Evolutionary conservation across 2,329 filamentous ascomycete species (phyloP), one percentile per base, ranked within the genome.

Genomic region (Trichoderma arundinaceum): DNA sequence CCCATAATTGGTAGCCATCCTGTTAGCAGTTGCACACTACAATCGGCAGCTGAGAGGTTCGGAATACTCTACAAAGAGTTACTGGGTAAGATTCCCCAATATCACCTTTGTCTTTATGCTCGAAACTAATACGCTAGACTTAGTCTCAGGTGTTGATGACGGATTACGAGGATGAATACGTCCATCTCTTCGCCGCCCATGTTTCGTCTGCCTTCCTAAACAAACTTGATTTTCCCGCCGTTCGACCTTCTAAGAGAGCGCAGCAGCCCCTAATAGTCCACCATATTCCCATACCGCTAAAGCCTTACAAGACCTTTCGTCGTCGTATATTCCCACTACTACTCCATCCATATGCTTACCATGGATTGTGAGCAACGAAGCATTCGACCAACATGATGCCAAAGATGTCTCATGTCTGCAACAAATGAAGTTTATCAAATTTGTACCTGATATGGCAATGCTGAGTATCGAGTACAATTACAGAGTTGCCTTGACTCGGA

Each of bases 1-100:
- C 39, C 53, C 53, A n/a, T 57, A 57, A 8, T 1, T 44, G 13
- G 53, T 57, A 57, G 53, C 53, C 38, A 13, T 57, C 39, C 9
- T 57, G 8, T 7, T 57, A 28, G 38, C 52, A 41, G 19, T 56
- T 32, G 52, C 52, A 28, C 15, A 13, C 19, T 17, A 53, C 1
- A 32, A 56, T 41, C 38, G 38, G 13, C 19, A 22, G 17, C 7
- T 19, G 19, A 41, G 33, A 9, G 4, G 0, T 28, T 41, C 13
- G 17, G 41, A 3, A 28, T 6, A 17, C 10, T 10, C 17, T 12
- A 32, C 7, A 12, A 4, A 12, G 7, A n/a, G 19, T 41, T 56
- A 22, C 41, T 43, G 38, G 19, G 52, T 56, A 56, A 9, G 52
- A 28, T 41, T 7, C 12, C 52, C 19, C 38, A 35, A 13, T 2